A percentile compares a stretch with the other conserved stretches of the same genome.
Evolutionary conservation across 768 basidiomycete genomes (phyloP).

Genomic region (Vararia minispora): DNA sequence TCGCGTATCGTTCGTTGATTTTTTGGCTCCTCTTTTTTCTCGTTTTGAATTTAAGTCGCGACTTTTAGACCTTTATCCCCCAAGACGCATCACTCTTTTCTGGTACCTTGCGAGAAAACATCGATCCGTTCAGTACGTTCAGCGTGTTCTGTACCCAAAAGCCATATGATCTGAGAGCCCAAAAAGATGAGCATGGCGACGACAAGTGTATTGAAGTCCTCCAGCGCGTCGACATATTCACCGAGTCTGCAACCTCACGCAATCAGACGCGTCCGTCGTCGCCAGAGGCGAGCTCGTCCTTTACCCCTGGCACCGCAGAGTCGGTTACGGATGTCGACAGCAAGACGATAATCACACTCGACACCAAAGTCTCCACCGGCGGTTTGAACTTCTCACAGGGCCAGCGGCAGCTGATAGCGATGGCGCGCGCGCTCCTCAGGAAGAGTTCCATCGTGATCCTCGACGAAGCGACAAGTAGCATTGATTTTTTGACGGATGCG

Average conservation of each 20-base stretch:
- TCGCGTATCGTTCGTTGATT: constrained; percentile 46
- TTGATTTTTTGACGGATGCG: constrained; percentile 79
- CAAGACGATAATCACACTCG: too few species aligned
- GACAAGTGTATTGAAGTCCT: constrained; percentile 57
- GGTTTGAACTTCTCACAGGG: background rate
- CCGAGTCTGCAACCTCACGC: too few species aligned
- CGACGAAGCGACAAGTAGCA: constrained; percentile 80
- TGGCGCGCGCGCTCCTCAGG: constrained; percentile 69
- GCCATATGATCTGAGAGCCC: too few species aligned
- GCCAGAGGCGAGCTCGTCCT: too few species aligned
- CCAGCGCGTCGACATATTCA: constrained; percentile 54
- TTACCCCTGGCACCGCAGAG: constrained; percentile 19
- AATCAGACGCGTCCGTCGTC: too few species aligned
- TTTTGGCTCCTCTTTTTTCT: too few species aligned
- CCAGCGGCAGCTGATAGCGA: too few species aligned
- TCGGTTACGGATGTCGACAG: constrained; percentile 21
- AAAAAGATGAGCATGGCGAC: constrained; percentile 43
- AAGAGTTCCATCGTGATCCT: constrained; percentile 65
- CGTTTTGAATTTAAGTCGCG: too few species aligned
- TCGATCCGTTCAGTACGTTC: constrained; percentile 68
- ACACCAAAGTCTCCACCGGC: background rate
- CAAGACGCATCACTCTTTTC: constrained; percentile 69
- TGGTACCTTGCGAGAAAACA: constrained; percentile 61
- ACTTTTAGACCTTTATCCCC: constrained; percentile 56
- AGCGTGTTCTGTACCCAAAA: too few species aligned